Conservation (phyloP, 805 yeast species). For the Yamadazyma endophytica region DNA sequence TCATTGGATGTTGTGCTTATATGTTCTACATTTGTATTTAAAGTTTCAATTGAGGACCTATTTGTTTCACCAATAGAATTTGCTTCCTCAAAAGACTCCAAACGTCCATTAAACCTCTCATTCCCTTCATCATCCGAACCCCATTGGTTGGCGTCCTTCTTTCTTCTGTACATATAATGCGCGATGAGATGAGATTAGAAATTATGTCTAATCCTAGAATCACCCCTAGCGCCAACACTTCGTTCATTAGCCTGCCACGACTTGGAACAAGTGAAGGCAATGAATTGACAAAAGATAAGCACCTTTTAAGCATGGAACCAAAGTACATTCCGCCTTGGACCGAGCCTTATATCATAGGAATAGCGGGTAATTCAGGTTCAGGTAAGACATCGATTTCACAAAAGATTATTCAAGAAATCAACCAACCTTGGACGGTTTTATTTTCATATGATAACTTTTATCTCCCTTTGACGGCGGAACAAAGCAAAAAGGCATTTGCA, state of each 20-base stretch:
- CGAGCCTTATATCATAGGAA: slow-evolving; percentile 45
- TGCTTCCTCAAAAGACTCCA: too few species aligned
- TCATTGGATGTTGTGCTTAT: too few species aligned
- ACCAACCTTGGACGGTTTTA: slow-evolving; percentile 93
- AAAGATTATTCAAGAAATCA: slow-evolving; percentile 65
- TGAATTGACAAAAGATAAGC: slow-evolving; percentile 1
- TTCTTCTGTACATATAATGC: too few species aligned
- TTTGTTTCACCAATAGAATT: neutral
- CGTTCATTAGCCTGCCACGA: slow-evolving; percentile 2
- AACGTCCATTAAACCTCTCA: too few species aligned
- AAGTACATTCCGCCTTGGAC: slow-evolving; percentile 41
- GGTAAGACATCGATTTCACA: slow-evolving; percentile 94
- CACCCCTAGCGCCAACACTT: slow-evolving; percentile 3
- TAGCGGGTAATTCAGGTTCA: slow-evolving; percentile 56
- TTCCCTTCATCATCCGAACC: too few species aligned
- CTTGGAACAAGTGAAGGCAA: neutral
- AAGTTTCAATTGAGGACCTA: too few species aligned
- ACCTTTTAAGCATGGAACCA: slow-evolving; percentile 3
- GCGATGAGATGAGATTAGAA: slow-evolving; percentile 1
- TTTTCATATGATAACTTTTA: slow-evolving; percentile 90
- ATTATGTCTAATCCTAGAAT: slow-evolving; percentile 1
- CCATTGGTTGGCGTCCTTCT: slow-evolving; percentile 14
- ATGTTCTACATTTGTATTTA: too few species aligned
- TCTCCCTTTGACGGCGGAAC: slow-evolving; percentile 61
- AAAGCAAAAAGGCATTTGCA: slow-evolving; percentile 58